Conservation (phyloP, 2,329 filamentous ascomycete genomes). For the Ophiostoma angusticollis region DNA sequence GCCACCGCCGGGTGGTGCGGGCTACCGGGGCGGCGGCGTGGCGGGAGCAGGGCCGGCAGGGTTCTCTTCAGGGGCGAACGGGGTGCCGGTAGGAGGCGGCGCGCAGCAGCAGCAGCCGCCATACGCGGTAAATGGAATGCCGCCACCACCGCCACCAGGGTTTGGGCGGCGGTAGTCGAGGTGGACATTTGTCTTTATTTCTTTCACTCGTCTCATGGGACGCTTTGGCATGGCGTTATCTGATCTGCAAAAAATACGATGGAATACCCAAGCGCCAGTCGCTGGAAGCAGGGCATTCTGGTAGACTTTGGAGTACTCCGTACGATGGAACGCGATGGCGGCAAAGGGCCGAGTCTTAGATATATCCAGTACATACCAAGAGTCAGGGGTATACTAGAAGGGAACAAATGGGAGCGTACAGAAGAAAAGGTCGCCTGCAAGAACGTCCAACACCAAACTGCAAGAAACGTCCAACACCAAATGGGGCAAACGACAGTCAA, state of each 20-base stretch:
- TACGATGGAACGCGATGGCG: no score
- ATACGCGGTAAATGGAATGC: conserved; percentile 8
- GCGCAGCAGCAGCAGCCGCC: conserved; percentile 1
- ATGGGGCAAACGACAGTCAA: not conserved
- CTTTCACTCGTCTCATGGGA: no score
- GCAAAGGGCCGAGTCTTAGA: no score
- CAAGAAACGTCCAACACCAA: not conserved
- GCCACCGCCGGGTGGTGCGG: conserved; percentile 33
- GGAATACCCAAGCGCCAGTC: no score
- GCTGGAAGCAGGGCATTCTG: no score
- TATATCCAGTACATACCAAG: conserved; percentile 10
- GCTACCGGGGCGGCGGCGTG: conserved; percentile 31
- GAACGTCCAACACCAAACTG: not conserved
- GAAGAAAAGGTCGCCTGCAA: not conserved
- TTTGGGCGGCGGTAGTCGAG: conserved; percentile 16
- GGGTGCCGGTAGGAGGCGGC: conserved; percentile 2
- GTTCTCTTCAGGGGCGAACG: conserved; percentile 10
- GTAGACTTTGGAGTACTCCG: no score
- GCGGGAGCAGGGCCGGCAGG: conserved; percentile 29
- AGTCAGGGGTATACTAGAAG: conserved; percentile 17
- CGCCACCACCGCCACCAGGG: conserved; percentile 15
- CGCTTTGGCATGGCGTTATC: no score
- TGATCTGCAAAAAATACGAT: no score
- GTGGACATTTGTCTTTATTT: not conserved
- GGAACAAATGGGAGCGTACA: not conserved